These are phyloP conservation scores for Linum usitatissimum DNA, from an alignment of 345 rosid genomes.

Conservation along the genomic window DNA sequence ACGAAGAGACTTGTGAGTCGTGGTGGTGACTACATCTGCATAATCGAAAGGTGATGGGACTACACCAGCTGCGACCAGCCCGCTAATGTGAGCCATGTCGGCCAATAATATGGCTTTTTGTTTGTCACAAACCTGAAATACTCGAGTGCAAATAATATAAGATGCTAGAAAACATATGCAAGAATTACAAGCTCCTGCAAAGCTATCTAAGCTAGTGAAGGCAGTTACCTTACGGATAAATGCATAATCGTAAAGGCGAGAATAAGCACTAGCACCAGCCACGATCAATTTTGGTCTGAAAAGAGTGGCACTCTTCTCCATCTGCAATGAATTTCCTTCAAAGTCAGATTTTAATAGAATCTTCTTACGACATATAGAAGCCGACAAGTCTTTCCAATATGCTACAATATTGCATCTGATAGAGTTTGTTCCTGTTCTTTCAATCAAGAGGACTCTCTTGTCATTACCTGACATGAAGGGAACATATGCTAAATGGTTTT, in stretches of 20 bases:
- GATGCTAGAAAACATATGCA: constrained; percentile 5
- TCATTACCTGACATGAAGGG: no score
- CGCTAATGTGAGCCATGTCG: constrained; percentile 99
- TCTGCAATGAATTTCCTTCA: constrained; percentile 28
- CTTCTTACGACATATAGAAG: background rate
- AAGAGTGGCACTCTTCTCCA: constrained; percentile 91
- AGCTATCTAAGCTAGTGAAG: background rate
- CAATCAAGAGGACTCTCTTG: no score
- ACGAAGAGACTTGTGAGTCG: constrained; percentile 97
- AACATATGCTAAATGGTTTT: no score
- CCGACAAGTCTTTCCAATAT: background rate
- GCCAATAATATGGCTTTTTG: constrained; percentile 88
- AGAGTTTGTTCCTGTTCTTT: no score
- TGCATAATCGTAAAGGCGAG: constrained; percentile 84
- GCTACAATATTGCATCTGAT: no score
- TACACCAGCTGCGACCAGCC: constrained; percentile 90
- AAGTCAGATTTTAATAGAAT: background rate
- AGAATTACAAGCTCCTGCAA: constrained; percentile 4
- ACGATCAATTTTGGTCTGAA: constrained; percentile 94
- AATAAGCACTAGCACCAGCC: constrained; percentile 98
- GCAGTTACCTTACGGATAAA: constrained; percentile 72
- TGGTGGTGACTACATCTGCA: constrained; percentile 95
- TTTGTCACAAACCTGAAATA: constrained; percentile 82
- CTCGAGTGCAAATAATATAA: constrained; percentile 10
- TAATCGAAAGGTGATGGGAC: constrained; percentile 97